Base-by-base conservation (phyloP, 495 filamentous ascomycete genomes). In the Aspergillus cristatus region DNA sequence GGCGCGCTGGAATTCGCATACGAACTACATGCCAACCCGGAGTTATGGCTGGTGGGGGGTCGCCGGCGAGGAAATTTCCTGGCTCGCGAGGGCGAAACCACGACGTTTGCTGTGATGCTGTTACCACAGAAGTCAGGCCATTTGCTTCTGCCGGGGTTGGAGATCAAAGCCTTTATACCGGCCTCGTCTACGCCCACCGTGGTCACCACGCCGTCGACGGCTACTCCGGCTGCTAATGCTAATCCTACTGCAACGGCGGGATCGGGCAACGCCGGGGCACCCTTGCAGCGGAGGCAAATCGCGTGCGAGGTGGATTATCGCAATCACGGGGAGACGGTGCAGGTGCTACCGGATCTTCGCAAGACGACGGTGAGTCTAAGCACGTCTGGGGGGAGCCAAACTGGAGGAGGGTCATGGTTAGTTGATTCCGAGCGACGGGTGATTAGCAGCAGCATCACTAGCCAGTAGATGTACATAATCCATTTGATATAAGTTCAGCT, bases 1-100 rank as follows among this genome's bases (percentile, higher is more conserved):
- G 58, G 69, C 14, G 65, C 78, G 24, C 60, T 91, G 1, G 79
- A 86, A 48, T 95, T 95, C 56, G 74, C 78, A 42, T 94, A 86
- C 57, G 87, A 94, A 49, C 55, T 98, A 8, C 76, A 82, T 28
- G 80, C 84, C 8, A 75, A 80, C 24, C 57, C 75, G 0, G 87
- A 93, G 10, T 66, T 68, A 1, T 98, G 89, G 90, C 71, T 94
- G 1, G 62, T 97, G 3, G 88, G 86, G 18, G 91, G 93, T 0
- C 72, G 79, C 25, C 71, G 84, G 15, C 81, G 82, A 41, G 81
- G 76, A 1, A 83, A 86, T 45, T 94, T 94, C 57, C 71, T 74
- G 2, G 78, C 72, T 6, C 52, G 51, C 40, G 67, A 74, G 48
- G 65, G 60, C 43, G 63, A 79, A 44, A 48, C 58, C 25, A 42